A percentile compares a stretch with the other conserved stretches of the same genome.
Conservation (phyloP, 2,329 filamentous ascomycete species). For the Aspergillus aculeatinus region DNA sequence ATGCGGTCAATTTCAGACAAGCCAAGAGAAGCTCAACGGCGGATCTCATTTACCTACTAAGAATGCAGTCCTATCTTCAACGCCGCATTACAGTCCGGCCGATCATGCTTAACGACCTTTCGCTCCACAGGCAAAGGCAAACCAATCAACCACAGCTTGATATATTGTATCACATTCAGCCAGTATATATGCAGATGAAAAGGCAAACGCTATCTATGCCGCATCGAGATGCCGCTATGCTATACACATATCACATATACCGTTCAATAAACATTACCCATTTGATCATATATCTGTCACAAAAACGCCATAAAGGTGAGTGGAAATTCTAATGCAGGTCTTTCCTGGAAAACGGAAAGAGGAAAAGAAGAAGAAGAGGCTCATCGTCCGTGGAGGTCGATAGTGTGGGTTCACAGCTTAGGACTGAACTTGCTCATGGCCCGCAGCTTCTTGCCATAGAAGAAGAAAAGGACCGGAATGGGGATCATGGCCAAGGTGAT, state of each 20-base stretch:
- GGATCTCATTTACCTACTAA: neutral
- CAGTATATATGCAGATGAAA: neutral
- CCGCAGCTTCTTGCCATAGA: slow-evolving; percentile 46
- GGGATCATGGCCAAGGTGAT: slow-evolving; percentile 43
- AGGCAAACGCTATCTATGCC: neutral
- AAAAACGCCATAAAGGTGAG: neutral
- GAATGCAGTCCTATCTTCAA: neutral
- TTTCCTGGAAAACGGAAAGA: neutral
- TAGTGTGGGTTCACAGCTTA: slow-evolving; percentile 18
- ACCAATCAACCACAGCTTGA: too few species aligned
- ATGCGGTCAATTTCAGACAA: neutral
- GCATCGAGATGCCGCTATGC: neutral
- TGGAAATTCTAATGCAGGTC: neutral
- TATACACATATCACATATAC: neutral
- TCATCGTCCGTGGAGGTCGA: neutral
- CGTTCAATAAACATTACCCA: slow-evolving; percentile 4
- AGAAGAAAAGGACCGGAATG: slow-evolving; percentile 49
- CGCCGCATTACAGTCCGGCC: neutral
- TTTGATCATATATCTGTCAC: neutral
- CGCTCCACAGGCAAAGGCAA: too few species aligned
- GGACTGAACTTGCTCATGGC: slow-evolving; percentile 44
- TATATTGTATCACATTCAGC: neutral
- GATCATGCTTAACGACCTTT: neutral
- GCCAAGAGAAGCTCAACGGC: neutral
- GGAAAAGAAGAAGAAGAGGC: neutral